Evolutionary conservation across 2,329 filamentous ascomycete genomes (phyloP), one percentile per base, ranked within the genome.

Genomic region (Cadophora luteo-olivacea): DNA sequence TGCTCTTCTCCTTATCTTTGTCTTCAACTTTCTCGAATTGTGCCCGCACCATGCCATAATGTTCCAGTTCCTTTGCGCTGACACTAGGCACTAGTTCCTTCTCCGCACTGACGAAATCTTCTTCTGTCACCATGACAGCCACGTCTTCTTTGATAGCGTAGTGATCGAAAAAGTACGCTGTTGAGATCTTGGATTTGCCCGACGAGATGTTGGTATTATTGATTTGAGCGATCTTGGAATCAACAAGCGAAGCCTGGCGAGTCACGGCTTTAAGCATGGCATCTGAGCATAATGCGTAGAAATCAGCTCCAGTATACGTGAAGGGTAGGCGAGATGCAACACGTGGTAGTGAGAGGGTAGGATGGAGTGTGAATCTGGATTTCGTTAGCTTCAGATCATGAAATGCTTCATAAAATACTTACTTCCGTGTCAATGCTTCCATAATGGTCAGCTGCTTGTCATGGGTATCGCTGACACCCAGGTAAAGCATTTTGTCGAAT

Each of bases 241-340:
- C 96, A 2, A 98, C 94, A 1, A 88, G 85, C 1, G 89, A 87
- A 1, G 96, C 94, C 78, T 97, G 93, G 5, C 96, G 89, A 2
- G 96, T 99, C 68, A 99, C 95, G 24, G 96, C 96, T 80, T 99
- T 98, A 74, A 99, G 91, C 96, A 99, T 99, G 63, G 96, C 94
- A 79, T 99, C 96, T 54, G 94, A 97, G 83, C 95, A 98, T 24
- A 99, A 86, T 0, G 96, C 96, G 80, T 99, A 99, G 77, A 99
- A 91, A 81, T 99, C 96, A 71, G 96, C 96, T 77, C 96, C 96
- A 0, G 96, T 99, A 82, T 97, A 99, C 2, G 95, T 98, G 78
- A 97, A 96, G 0, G 96, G 96, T 4, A 99, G 86, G 12, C 85
- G 85, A 63, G 91, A 85, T 4, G 95, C 91, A 58, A 99, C 89